Evolutionary conservation across 352 stramenopile species (phyloP).

Genomic region (Plasmopara halstedii): DNA sequence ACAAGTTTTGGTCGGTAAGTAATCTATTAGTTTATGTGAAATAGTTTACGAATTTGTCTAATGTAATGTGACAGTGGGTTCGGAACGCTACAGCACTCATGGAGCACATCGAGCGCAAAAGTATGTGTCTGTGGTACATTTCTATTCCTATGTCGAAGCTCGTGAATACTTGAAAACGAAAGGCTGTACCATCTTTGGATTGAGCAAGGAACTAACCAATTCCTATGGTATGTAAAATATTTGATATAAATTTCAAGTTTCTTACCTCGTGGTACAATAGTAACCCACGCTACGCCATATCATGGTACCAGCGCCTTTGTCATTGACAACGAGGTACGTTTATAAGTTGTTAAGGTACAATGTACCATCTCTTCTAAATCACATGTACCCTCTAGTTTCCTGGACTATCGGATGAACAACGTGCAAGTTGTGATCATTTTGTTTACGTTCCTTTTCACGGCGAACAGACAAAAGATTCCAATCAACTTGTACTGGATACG

Average conservation of each 20-base stretch:
- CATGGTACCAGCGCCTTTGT: conserved; percentile 58
- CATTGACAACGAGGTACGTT: conserved; percentile 57
- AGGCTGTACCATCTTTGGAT: conserved; percentile 51
- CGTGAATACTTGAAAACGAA: conserved; percentile 45
- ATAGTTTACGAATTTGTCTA: neutral
- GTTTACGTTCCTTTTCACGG: conserved; percentile 53
- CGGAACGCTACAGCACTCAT: conserved; percentile 69
- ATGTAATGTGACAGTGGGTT: conserved; percentile 35
- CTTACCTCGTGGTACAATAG: conserved; percentile 26
- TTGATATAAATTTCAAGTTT: neutral
- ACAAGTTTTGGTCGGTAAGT: conserved; percentile 67
- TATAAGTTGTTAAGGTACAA: conserved; percentile 1
- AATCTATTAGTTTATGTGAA: neutral
- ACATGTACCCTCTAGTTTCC: conserved; percentile 22
- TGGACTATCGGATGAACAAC: conserved; percentile 47
- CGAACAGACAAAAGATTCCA: conserved; percentile 29
- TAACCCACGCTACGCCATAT: conserved; percentile 39
- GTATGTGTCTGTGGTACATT: conserved; percentile 66
- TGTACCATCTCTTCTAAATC: conserved; percentile 1
- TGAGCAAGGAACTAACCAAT: conserved; percentile 20
- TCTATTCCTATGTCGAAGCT: conserved; percentile 63
- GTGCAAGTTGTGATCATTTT: conserved; percentile 60
- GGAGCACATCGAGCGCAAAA: conserved; percentile 73
- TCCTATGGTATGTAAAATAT: conserved; percentile 21
- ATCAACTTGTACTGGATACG: conserved; percentile 36